Base-by-base conservation (phyloP, 2,329 filamentous ascomycete species). In the Beauveria pseudobassiana region DNA sequence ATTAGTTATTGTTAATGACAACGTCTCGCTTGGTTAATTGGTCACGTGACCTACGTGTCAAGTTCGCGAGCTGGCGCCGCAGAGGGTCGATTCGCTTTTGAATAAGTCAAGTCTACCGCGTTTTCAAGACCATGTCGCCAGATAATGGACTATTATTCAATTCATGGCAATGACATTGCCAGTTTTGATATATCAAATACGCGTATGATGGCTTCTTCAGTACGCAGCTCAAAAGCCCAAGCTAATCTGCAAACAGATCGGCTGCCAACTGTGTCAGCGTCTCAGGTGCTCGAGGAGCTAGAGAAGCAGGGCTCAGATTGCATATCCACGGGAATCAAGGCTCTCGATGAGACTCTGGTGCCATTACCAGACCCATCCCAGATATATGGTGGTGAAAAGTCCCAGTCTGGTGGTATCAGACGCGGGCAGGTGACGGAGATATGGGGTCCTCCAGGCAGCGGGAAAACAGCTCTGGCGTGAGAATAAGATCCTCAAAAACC, bases 401-500 rank as follows among this genome's bases (percentile, higher is more conserved):
- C 60, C 64, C 60, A 56, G 10, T 65, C 64, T 59, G 80, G 82
- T 20, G 92, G 91, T 4, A 78, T 96, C 53, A 82, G 82, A 63
- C 84, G 87, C 62, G 91, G 92, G 16, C 89, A 91, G 72, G 81
- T 96, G 48, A 90, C 89, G 3, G 93, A 98, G 74, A 77, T 96
- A 55, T 96, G 90, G 83, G 93, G 93, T 0, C 91, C 93, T 12
- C 88, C 91, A 9, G 93, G 92, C 1, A 84, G 84, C 28, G 93
- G 93, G 34, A 97, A 96, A 79, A 96, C 91, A 4, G 81, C 88
- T 14, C 78, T 97, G 67, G 89, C 87, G 89, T 93, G 79, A 76
- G 84, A 76, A 52, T 5, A 16, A 52, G 9, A 40, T 20, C 4
- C 28, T 40, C 10, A n/a, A 42, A 22, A 5, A 24, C 9, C 2